Conservation (phyloP, 1,284 basidiomycete genomes). For the Tilletia indica region DNA sequence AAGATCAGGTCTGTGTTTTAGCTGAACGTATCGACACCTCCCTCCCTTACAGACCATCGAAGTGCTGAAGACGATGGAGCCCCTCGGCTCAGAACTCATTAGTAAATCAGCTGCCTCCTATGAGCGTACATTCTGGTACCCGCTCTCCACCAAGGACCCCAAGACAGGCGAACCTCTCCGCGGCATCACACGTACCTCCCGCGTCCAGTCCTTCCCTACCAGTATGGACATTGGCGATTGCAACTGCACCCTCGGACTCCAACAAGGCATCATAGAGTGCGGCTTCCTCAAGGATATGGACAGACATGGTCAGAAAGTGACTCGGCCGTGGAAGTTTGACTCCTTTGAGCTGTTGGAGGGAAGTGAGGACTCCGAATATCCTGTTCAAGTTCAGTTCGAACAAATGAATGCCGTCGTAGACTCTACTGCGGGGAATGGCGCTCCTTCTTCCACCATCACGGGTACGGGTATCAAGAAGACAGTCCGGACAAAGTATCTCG, state of each 20-base stretch:
- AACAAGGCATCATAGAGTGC: slow-evolving; percentile 58
- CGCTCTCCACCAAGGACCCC: slow-evolving; percentile 32
- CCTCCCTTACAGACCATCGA: slow-evolving; percentile 61
- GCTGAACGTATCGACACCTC: not conserved
- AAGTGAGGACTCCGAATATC: slow-evolving; percentile 32
- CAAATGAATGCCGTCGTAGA: slow-evolving; percentile 48
- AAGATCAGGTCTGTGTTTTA: not conserved
- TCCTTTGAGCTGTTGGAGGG: slow-evolving; percentile 35
- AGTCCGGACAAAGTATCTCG: slow-evolving; percentile 56
- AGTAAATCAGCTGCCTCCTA: slow-evolving; percentile 51
- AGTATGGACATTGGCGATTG: slow-evolving; percentile 57
- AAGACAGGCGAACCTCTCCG: slow-evolving; percentile 36
- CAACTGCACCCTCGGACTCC: slow-evolving; percentile 57
- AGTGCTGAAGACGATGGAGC: slow-evolving; percentile 61
- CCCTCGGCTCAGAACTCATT: slow-evolving; percentile 51
- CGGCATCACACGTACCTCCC: slow-evolving; percentile 54
- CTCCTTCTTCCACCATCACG: slow-evolving; percentile 43
- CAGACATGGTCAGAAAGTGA: slow-evolving; percentile 51
- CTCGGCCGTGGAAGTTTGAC: slow-evolving; percentile 50
- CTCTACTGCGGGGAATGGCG: slow-evolving; percentile 39
- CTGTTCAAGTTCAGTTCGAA: slow-evolving; percentile 46
- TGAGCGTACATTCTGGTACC: slow-evolving; percentile 57
- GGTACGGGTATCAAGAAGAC: slow-evolving; percentile 47
- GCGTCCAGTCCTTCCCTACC: slow-evolving; percentile 58
- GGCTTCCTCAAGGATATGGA: slow-evolving; percentile 57